Evolutionary conservation across 148 eudicot genomes (phyloP).

Genomic region (Vaccinium myrtillus): DNA sequence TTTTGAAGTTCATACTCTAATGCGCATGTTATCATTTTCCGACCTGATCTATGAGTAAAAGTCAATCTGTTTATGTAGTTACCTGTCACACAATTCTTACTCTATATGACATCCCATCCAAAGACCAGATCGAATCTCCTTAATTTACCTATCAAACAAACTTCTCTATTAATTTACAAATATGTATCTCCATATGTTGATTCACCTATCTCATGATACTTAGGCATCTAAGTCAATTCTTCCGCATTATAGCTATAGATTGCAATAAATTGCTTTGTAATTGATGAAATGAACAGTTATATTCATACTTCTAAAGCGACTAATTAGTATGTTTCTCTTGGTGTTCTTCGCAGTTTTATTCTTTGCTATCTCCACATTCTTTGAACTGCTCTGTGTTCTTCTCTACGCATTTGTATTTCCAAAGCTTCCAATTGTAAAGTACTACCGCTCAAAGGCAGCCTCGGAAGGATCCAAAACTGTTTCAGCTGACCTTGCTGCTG

Average conservation of each 20-base stretch:
- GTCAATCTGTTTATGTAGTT: background rate
- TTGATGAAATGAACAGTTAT: background rate
- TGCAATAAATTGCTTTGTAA: background rate
- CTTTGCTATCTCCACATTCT: slow-evolving; percentile 35
- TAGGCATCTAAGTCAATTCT: background rate
- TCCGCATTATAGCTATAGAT: background rate
- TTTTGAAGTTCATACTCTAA: background rate
- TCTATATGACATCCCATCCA: background rate
- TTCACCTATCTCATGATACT: background rate
- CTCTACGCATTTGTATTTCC: slow-evolving; percentile 49
- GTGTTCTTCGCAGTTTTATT: slow-evolving; percentile 43
- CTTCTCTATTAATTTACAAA: background rate
- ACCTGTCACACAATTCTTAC: background rate
- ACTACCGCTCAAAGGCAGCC: slow-evolving; percentile 52
- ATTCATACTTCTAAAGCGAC: background rate
- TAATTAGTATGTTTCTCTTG: background rate
- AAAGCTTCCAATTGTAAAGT: slow-evolving; percentile 51
- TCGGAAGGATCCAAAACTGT: slow-evolving; percentile 53
- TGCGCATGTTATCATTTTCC: background rate
- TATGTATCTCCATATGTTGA: background rate
- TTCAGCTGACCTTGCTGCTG: slow-evolving; percentile 53
- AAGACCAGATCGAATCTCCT: background rate
- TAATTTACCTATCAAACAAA: background rate
- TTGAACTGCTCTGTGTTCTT: slow-evolving; percentile 35
- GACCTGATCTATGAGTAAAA: background rate